phyloP scores from a whole-genome alignment of 2,329 filamentous ascomycete species.

The Colletotrichum sp. region DNA sequence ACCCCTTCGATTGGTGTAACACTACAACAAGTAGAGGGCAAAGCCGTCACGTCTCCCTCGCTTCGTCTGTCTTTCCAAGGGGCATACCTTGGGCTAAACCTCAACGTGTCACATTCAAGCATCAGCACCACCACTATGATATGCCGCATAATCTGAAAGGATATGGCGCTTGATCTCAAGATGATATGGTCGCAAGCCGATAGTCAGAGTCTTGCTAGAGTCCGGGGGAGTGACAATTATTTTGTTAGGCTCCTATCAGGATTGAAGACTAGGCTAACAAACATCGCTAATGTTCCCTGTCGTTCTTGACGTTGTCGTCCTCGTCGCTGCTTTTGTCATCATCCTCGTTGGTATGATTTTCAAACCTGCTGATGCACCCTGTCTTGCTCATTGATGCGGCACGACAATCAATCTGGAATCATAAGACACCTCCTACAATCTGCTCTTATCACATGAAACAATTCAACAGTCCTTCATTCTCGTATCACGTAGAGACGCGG shows the following conservation, averaged over 20 bases:
- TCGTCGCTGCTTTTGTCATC: fast-evolving
- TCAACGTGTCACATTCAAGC: neutral
- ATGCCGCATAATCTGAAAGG: too few relatives aligned
- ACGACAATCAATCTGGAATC: neutral
- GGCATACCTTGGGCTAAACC: neutral
- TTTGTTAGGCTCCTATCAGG: too few relatives aligned
- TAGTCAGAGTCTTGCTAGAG: too few relatives aligned
- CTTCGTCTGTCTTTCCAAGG: neutral
- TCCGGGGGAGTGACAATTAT: too few relatives aligned
- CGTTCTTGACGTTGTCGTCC: neutral
- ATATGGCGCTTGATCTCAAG: too few relatives aligned
- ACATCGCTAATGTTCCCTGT: neutral
- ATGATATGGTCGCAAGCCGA: too few relatives aligned
- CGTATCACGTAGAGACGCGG: neutral
- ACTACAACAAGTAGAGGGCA: fast-evolving
- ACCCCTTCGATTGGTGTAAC: neutral
- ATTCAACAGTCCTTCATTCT: neutral
- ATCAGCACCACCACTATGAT: too few relatives aligned
- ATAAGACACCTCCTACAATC: neutral
- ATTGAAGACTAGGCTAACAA: too few relatives aligned
- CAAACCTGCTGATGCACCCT: neutral
- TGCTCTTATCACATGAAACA: neutral
- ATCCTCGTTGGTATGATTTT: fast-evolving
- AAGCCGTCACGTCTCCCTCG: neutral
- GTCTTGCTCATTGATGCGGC: fast-evolving